A percentile compares a stretch with the other conserved stretches of the same genome.
phyloP scores from a whole-genome alignment of 768 basidiomycete genomes.

The Lactarius hengduanensis region DNA sequence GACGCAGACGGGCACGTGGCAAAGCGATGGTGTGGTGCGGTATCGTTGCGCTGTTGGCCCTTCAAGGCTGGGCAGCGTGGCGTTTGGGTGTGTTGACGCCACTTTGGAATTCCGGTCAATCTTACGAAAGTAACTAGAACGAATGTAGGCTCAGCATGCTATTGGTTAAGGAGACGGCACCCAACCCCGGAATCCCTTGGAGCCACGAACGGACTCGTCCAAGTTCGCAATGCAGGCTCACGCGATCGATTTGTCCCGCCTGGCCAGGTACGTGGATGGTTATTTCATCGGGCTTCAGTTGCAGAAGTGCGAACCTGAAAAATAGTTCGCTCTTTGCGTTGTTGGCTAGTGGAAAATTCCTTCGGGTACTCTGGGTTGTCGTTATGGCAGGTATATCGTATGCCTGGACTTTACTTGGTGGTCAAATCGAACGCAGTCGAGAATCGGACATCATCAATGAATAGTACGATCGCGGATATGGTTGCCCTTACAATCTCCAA shows the following conservation, averaged over 20 bases:
- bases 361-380: conserved; percentile 58
- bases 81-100: conserved; percentile 50
- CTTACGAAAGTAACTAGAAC: background rate
- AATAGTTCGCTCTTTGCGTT: conserved; percentile 56
- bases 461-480: background rate
- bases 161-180: conserved; percentile 53
- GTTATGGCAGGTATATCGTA: conserved; percentile 49
- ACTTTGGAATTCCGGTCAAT: background rate
- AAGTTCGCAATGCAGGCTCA: conserved; percentile 57
- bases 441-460: conserved; percentile 24
- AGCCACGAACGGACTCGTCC: conserved; percentile 61
- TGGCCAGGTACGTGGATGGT: conserved; percentile 45
- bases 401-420: conserved; percentile 36
- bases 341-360: conserved; percentile 50
- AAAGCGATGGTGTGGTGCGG: conserved; percentile 49
- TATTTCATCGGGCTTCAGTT: background rate
- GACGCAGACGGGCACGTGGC: conserved; percentile 28
- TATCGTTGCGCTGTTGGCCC: conserved; percentile 44
- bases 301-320: conserved; percentile 5
- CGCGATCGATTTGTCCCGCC: conserved; percentile 58
- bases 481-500: background rate
- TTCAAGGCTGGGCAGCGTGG: conserved; percentile 48
- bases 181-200: conserved; percentile 54
- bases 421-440: conserved; percentile 33
- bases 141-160: conserved; percentile 57